Base-by-base conservation (phyloP, 108 stramenopile genomes). In the Bacterosira constricta region DNA sequence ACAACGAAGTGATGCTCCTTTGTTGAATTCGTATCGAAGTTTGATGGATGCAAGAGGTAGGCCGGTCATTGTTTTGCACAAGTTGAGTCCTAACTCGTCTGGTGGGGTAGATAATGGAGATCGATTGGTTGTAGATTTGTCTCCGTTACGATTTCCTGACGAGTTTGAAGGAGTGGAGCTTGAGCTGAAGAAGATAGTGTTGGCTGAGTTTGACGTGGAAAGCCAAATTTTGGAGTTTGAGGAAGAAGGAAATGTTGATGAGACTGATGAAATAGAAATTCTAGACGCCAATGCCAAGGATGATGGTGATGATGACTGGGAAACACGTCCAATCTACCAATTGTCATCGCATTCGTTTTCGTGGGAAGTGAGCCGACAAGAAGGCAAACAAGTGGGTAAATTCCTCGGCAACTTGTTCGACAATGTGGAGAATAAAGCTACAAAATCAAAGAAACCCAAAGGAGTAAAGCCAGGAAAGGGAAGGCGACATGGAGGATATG, bases 31-130 rank as follows among this genome's bases (percentile, higher is more conserved):
- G n/a, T 90, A 90, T 63, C 77, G 94, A 53, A 85, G 74, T 38
- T 73, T 90, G 45, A 92, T 88, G 67, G 94, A 95, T 81, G 94
- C 94, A 34, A 65, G 86, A 35, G 90, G 82, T 1, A 73, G 84
- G 58, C 84, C 87, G 8, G 73, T 71, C 9, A 88, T 92, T 50
- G 80, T 87, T 2, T 45, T 95, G 71, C 90, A 92, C 66, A 91
- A 92, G 54, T 47, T 80, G 3, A 72, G 30, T 13, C 79, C 78
- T 9, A 67, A 41, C 17, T 44, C 67, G 8, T 68, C 77, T 26
- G 76, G 69, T 20, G 90, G 81, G 13, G 53, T 54, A n/a, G 83
- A 83, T 42, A 17, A 63, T 37, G 42, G 21, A 29, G 93, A 91
- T 63, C 36, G 50, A 11, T 51, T 95, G 17, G 87, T 88, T 23